A percentile compares a stretch with the other conserved stretches of the same genome.
These are phyloP conservation scores for Kluyveromyces aestuarii DNA, from an alignment of 805 yeast species.

Conservation along the genomic window DNA sequence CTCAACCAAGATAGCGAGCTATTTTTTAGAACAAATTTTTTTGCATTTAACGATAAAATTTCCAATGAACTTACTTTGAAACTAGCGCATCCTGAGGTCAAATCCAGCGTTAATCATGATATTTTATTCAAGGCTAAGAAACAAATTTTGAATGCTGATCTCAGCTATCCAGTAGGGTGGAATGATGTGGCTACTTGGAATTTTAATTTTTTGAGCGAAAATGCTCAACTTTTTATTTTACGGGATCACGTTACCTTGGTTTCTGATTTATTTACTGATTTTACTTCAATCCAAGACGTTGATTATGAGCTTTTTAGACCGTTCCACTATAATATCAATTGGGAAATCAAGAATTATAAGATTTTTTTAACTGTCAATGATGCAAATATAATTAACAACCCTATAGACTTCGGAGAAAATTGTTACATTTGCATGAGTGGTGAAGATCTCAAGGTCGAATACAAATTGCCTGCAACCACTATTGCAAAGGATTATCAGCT, in stretches of 20 bases:
- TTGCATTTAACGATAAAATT: conserved; percentile 50
- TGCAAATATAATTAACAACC: conserved; percentile 79
- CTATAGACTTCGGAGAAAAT: conserved; percentile 76
- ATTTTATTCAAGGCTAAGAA: conserved; percentile 53
- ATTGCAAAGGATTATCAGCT: conserved; percentile 44
- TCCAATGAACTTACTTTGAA: conserved; percentile 38
- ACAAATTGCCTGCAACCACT: conserved; percentile 51
- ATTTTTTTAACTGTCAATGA: conserved; percentile 77
- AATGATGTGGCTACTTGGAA: conserved; percentile 69
- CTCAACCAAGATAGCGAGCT: conserved; percentile 45
- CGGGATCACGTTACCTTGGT: conserved; percentile 75
- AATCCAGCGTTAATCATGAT: conserved; percentile 87
- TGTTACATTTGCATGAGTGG: conserved; percentile 70
- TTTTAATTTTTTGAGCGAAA: conserved; percentile 43
- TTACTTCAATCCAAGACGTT: conserved; percentile 59
- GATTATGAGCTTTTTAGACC: conserved; percentile 77
- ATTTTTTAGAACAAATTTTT: conserved; percentile 37
- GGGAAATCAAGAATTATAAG: conserved; percentile 51
- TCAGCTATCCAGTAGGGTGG: conserved; percentile 75
- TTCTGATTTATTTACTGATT: conserved; percentile 67
- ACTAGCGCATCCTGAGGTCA: conserved; percentile 49
- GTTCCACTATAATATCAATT: conserved; percentile 47
- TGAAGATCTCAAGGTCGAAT: conserved; percentile 36
- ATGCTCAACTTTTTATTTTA: conserved; percentile 53
- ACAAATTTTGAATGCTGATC: conserved; percentile 45